Percentiles rank a stretch among this genome's conserved stretches.
phyloP scores from a whole-genome alignment of 768 basidiomycete species.

The Cyclocybe cylindracea region DNA sequence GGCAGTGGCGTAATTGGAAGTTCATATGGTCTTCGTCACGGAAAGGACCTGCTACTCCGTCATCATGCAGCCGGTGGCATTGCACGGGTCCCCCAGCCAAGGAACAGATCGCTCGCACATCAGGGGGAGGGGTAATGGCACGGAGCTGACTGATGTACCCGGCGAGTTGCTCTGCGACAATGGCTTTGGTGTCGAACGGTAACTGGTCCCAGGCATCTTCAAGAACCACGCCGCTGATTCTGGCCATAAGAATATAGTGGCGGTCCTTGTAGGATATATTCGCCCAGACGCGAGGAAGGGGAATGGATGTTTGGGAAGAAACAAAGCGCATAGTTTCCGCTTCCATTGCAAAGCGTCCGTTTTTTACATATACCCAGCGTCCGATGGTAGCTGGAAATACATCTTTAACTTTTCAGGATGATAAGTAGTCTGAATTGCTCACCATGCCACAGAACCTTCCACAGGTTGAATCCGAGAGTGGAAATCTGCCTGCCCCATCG shows the following conservation, averaged over 20 bases:
- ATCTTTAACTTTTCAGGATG: too few relatives aligned
- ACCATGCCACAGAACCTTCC: too few relatives aligned
- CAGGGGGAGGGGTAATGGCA: neutral
- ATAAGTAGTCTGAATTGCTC: too few relatives aligned
- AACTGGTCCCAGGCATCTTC: neutral
- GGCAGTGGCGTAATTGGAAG: neutral
- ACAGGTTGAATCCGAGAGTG: too few relatives aligned
- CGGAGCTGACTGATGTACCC: conserved; percentile 1
- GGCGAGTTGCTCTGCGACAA: neutral
- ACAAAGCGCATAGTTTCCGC: neutral
- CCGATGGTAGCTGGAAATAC: neutral
- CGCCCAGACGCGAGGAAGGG: neutral
- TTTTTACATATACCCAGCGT: conserved; percentile 1
- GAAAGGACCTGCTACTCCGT: neutral
- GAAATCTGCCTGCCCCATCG: too few relatives aligned
- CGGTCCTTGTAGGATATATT: neutral
- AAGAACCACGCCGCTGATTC: neutral
- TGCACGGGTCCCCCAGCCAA: neutral
- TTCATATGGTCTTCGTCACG: conserved; percentile 2
- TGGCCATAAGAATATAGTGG: conserved; percentile 1
- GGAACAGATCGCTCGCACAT: neutral
- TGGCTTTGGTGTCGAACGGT: neutral
- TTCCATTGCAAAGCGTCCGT: neutral
- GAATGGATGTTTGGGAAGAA: neutral
- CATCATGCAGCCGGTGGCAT: neutral